Evolutionary conservation across 352 stramenopile species (phyloP).

Genomic region (Phytophthora rubi): DNA sequence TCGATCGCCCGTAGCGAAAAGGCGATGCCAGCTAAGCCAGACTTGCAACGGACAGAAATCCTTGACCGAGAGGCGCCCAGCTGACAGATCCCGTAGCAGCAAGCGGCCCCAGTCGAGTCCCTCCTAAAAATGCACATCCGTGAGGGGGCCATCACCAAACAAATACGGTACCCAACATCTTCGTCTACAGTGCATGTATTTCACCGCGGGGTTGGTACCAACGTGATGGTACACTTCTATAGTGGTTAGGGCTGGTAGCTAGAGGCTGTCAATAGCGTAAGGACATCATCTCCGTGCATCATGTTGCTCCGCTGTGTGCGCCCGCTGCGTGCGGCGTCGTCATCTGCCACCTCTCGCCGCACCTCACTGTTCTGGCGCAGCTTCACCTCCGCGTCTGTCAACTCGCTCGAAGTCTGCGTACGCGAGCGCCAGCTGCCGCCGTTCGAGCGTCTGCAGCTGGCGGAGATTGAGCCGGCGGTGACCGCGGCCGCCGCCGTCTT

Average conservation of each 20-base stretch:
- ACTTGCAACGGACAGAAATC: not conserved
- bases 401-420: conserved; percentile 65
- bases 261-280: conserved; percentile 17
- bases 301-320: conserved; percentile 43
- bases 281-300: not conserved
- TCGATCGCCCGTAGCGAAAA: conserved; percentile 21
- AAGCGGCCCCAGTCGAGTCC: conserved; percentile 3
- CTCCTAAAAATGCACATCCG: not conserved
- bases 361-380: conserved; percentile 28
- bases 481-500: conserved; percentile 56
- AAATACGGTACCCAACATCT: no score
- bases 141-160: not conserved
- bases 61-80: conserved; percentile 16
- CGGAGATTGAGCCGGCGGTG: conserved; percentile 68
- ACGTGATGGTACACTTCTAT: conserved; percentile 10
- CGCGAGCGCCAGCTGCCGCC: conserved; percentile 66
- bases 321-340: conserved; percentile 18
- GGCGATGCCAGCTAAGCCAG: conserved; percentile 1
- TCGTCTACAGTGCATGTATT: no score
- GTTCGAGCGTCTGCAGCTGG: conserved; percentile 70
- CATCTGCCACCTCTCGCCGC: conserved; percentile 9
- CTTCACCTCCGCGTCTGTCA: conserved; percentile 32
- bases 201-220: not conserved
- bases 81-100: conserved; percentile 25
- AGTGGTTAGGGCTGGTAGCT: not conserved